Conservation (phyloP, 2,329 filamentous ascomycete genomes). For the Penicillium capsulatum region DNA sequence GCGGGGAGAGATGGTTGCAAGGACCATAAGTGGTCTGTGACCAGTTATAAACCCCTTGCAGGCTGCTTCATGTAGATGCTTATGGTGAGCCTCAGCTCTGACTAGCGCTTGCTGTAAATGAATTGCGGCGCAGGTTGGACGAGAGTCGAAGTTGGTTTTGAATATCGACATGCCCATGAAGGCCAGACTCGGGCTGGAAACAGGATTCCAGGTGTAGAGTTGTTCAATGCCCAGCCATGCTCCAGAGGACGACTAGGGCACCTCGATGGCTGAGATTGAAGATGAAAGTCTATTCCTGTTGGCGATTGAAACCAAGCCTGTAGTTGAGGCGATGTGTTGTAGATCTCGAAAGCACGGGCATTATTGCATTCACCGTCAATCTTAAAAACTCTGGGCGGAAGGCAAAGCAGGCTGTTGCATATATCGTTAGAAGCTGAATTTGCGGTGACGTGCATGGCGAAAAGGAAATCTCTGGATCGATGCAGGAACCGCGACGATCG, state of each 20-base stretch:
- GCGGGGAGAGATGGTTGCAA: too few species aligned
- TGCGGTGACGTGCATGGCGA: not conserved
- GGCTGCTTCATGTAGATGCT: too few species aligned
- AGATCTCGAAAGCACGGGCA: conserved; percentile 8
- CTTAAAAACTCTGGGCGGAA: conserved; percentile 44
- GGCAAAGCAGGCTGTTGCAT: conserved; percentile 39
- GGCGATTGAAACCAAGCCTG: conserved; percentile 5
- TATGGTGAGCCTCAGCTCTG: too few species aligned
- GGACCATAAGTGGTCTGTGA: too few species aligned
- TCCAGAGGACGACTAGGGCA: conserved; percentile 5
- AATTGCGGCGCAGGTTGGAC: too few species aligned
- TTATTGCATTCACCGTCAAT: conserved; percentile 4
- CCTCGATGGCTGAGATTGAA: conserved; percentile 3
- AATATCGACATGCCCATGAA: too few species aligned
- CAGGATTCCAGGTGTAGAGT: conserved; percentile 4
- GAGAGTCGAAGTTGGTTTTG: too few species aligned
- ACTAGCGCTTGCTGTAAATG: too few species aligned
- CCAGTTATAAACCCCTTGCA: not conserved
- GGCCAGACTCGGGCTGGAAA: not conserved
- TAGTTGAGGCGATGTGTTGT: conserved; percentile 10
- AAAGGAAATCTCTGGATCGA: conserved; percentile 17
- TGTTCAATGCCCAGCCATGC: conserved; percentile 1
- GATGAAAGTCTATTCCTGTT: conserved; percentile 9
- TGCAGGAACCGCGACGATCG: conserved; percentile 14
- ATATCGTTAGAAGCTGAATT: conserved; percentile 15